These are phyloP conservation scores for Eucalyptus regnans DNA, from an alignment of 345 rosid species.

Conservation along the genomic window DNA sequence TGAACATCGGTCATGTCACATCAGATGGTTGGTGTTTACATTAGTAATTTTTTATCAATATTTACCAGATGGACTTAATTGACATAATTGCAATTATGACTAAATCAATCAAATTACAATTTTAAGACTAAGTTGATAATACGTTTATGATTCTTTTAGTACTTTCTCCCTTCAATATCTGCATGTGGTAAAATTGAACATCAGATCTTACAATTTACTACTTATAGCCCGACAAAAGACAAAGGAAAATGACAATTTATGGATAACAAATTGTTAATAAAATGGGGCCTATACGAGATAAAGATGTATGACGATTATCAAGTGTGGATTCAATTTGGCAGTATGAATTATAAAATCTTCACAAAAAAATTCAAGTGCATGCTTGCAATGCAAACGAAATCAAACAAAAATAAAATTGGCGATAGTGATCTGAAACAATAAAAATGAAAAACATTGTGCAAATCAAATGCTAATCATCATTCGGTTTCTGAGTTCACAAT, in stretches of 20 bases:
- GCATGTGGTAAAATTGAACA: neutral
- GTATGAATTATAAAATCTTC: neutral
- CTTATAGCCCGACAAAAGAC: neutral
- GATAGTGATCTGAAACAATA: neutral
- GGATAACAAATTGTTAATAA: neutral
- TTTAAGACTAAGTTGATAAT: too few species aligned
- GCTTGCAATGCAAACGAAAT: neutral
- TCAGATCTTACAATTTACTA: too few species aligned
- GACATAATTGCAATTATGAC: too few species aligned
- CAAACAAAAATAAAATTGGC: neutral
- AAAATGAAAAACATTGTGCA: neutral
- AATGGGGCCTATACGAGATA: neutral
- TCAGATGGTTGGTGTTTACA: rapidly evolving
- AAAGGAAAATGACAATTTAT: neutral
- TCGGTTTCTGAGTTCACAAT: neutral
- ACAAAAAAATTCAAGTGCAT: neutral
- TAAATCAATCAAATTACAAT: too few species aligned
- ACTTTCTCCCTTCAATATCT: neutral
- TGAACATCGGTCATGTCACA: rapidly evolving
- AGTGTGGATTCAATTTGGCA: rapidly evolving
- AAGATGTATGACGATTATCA: neutral
- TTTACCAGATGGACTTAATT: rapidly evolving
- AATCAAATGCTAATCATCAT: neutral
- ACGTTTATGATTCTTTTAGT: too few species aligned
- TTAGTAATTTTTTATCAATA: rapidly evolving